Conservation (phyloP, 331 rosid genomes). For the Spiraea crenata region DNA sequence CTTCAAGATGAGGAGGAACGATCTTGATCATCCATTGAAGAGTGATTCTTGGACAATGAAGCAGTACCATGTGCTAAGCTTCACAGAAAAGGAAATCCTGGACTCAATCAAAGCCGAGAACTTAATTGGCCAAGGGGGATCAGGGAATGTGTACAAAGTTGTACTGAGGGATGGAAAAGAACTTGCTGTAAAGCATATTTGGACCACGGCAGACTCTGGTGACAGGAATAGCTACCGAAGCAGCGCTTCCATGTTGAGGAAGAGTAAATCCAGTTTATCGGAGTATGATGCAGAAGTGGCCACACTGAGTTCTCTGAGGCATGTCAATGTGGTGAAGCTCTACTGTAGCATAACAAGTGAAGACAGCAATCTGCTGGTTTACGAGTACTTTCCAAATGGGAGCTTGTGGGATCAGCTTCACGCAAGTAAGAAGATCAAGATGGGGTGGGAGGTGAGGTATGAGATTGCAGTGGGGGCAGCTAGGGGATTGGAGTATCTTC, state of each 20-base stretch:
- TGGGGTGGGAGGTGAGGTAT: constrained; percentile 80
- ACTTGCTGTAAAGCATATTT: constrained; percentile 84
- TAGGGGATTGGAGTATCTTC: constrained; percentile 85
- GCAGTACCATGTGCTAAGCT: constrained; percentile 57
- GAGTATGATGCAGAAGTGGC: constrained; percentile 90
- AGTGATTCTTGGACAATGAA: constrained; percentile 68
- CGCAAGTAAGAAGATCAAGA: constrained; percentile 41
- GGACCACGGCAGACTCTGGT: constrained; percentile 42
- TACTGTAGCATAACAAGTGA: constrained; percentile 92
- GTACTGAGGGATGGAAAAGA: constrained; percentile 54
- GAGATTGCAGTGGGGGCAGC: constrained; percentile 91
- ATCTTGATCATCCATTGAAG: constrained; percentile 43
- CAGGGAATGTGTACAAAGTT: constrained; percentile 81
- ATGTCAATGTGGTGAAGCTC: constrained; percentile 89
- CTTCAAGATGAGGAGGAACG: constrained; percentile 41
- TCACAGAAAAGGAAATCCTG: constrained; percentile 67
- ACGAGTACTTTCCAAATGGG: constrained; percentile 87
- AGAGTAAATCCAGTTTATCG: constrained; percentile 31
- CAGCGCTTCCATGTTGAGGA: constrained; percentile 58
- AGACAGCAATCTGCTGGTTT: constrained; percentile 79
- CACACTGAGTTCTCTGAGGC: constrained; percentile 83
- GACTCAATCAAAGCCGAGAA: constrained; percentile 63
- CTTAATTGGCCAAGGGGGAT: constrained; percentile 87
- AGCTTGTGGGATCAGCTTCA: constrained; percentile 91
- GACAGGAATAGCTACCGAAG: constrained; percentile 41